Evolutionary conservation across 2,329 filamentous ascomycete species (phyloP), one percentile per base, ranked within the genome.

Genomic region (Podosphaera fusca): DNA sequence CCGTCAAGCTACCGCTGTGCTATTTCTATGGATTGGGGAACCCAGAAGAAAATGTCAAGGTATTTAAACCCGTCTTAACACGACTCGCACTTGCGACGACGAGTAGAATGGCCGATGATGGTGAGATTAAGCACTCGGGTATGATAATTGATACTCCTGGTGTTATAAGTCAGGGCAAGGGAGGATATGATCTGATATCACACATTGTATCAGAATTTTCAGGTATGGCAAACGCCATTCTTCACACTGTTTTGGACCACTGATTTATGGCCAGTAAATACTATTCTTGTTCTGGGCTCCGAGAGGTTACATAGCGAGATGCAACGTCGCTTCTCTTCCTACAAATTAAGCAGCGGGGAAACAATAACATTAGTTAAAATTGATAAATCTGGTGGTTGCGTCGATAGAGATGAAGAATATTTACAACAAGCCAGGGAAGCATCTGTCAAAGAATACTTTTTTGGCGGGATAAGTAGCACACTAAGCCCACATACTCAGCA

Each of bases 391-490:
- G 85, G 87, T 40, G 92, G 92, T 31, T 88, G 86, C 42, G 85
- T 86, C 1, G 80, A 86, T 64, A 78, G 87, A 53, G 84, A 88
- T 61, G 78, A 82, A 42, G 67, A 71, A 0, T 94, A 87, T 68
- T 80, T 89, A 74, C 84, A 86, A 64, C 75, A 80, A 14, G 71
- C 79, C 4, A 78, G 85, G 50, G 85, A 94, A 64, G 79, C 84
- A 0, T 78, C 85, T 55, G 88, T 95, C 56, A 84, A 85, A 62
- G 84, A 89, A 63, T 98, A 98, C 70, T 98, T 98, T 72, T 98
- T 95, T 67, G 92, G 92, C 8, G 84, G 85, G 60, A 70, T 77
- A 1, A 81, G 80, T 60, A 78, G 84, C 58, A 84, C 86, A 0
- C 73, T 98, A 1, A 92, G 85, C 51, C 92, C 92, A 0, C 85